phyloP scores from a whole-genome alignment of 2,329 filamentous ascomycete genomes.

The Xylaria arbuscula region DNA sequence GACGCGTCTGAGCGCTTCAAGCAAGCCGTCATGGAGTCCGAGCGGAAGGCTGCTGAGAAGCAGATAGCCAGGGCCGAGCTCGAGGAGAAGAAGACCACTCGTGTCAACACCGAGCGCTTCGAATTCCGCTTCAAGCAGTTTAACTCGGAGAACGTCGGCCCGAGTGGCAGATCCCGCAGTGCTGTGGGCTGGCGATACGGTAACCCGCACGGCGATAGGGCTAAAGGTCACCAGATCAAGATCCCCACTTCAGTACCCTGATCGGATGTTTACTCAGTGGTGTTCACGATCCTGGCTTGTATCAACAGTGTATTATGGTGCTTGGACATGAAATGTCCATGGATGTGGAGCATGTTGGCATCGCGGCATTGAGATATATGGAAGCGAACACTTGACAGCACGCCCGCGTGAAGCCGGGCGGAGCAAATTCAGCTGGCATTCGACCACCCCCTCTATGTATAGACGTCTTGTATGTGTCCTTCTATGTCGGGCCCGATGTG shows the following conservation, averaged over 20 bases:
- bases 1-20: constrained; percentile 58
- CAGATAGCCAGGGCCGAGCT: constrained; percentile 50
- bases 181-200: constrained; percentile 73
- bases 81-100: constrained; percentile 55
- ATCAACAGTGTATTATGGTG: constrained; percentile 44
- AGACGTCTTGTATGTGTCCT: constrained; percentile 31
- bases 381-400: constrained; percentile 12
- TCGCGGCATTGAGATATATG: constrained; percentile 23
- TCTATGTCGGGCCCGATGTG: constrained; percentile 29
- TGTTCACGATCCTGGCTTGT: constrained; percentile 32
- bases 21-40: constrained; percentile 53
- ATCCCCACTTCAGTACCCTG: constrained; percentile 72
- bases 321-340: constrained; percentile 14
- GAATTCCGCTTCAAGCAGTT: constrained; percentile 72
- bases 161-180: constrained; percentile 61
- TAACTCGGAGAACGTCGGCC: constrained; percentile 67
- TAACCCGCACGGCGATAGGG: constrained; percentile 70
- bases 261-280: constrained; percentile 37
- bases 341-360: constrained; percentile 15
- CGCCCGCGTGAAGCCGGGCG: constrained; percentile 9
- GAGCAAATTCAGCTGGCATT: constrained; percentile 22
- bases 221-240: constrained; percentile 71
- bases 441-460: constrained; percentile 38
- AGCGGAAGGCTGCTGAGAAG: constrained; percentile 56
- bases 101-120: constrained; percentile 63